Conservation (phyloP, 192 early-diverging fungal species). For the Umbelopsis sp. region DNA sequence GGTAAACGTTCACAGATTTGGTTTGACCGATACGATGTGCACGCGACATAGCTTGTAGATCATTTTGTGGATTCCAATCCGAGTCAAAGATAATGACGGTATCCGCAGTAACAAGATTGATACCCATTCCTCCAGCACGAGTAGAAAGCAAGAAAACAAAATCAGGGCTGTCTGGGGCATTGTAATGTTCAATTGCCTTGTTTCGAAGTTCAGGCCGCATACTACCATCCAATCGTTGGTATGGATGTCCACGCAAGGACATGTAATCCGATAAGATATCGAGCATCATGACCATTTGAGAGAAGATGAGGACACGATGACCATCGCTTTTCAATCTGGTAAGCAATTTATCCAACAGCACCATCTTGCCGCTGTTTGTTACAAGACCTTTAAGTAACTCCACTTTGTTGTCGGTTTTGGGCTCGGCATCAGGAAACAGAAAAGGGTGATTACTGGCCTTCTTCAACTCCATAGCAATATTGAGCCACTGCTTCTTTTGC, state of each 20-base stretch:
- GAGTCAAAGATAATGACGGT: conserved; percentile 94
- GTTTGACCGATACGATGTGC: conserved; percentile 97
- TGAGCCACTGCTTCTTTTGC: conserved; percentile 76
- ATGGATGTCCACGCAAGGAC: conserved; percentile 75
- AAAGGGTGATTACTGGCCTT: conserved; percentile 96
- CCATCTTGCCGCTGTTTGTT: conserved; percentile 94
- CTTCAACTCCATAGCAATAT: conserved; percentile 93
- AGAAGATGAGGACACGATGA: conserved; percentile 95
- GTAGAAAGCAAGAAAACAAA: conserved; percentile 95
- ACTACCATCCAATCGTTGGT: conserved; percentile 92
- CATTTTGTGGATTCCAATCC: conserved; percentile 93
- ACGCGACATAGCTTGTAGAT: conserved; percentile 95
- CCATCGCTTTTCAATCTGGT: conserved; percentile 83
- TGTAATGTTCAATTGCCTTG: conserved; percentile 93
- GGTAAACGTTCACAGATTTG: conserved; percentile 94
- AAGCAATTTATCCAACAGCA: conserved; percentile 93
- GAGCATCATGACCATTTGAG: conserved; percentile 94
- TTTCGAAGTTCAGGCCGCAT: conserved; percentile 83
- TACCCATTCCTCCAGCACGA: conserved; percentile 91
- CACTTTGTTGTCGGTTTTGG: conserved; percentile 54
- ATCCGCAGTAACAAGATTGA: conserved; percentile 94
- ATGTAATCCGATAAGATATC: conserved; percentile 95
- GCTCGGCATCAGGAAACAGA: conserved; percentile 77
- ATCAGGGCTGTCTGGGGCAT: conserved; percentile 86
- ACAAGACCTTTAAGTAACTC: conserved; percentile 80